Conservation (phyloP, 1,284 basidiomycete species). For the Boletus putidus region DNA sequence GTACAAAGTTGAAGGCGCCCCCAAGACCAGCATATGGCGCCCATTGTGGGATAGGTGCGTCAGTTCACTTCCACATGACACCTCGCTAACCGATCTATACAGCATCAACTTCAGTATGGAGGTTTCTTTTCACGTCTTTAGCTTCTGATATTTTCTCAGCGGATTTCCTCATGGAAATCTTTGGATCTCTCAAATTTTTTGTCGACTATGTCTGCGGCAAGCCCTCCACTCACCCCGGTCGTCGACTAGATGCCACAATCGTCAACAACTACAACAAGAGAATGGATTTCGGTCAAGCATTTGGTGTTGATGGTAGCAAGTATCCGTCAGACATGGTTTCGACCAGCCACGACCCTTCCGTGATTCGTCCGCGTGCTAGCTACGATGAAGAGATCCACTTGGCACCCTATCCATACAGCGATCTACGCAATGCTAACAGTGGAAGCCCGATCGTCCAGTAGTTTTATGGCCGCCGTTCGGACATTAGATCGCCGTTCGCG, state of each 20-base stretch:
- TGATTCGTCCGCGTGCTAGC: slow-evolving; percentile 30
- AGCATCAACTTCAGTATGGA: slow-evolving; percentile 71
- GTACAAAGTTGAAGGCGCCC: slow-evolving; percentile 48
- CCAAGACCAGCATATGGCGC: slow-evolving; percentile 54
- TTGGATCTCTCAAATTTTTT: slow-evolving; percentile 62
- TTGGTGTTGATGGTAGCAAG: slow-evolving; percentile 42
- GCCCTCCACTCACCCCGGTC: slow-evolving; percentile 45
- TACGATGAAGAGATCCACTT: slow-evolving; percentile 51
- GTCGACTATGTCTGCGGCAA: slow-evolving; percentile 48
- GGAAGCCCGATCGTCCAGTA: slow-evolving; percentile 7
- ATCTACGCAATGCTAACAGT: slow-evolving; percentile 12
- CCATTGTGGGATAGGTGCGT: slow-evolving; percentile 72
- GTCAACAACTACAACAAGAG: slow-evolving; percentile 32
- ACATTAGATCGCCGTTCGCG: not conserved
- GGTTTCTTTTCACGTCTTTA: not conserved
- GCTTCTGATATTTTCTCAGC: slow-evolving; percentile 37
- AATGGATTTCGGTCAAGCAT: slow-evolving; percentile 52
- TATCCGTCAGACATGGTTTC: slow-evolving; percentile 15
- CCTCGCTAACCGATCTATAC: slow-evolving; percentile 13
- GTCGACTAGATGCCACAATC: slow-evolving; percentile 31
- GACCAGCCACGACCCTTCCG: slow-evolving; percentile 21
- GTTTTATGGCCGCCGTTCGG: not conserved
- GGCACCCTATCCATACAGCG: slow-evolving; percentile 43
- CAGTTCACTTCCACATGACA: not conserved
- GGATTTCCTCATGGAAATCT: slow-evolving; percentile 69